A percentile compares a stretch with the other conserved stretches of the same genome.
phyloP scores from a whole-genome alignment of 768 basidiomycete genomes.

The Suillus variegatus region DNA sequence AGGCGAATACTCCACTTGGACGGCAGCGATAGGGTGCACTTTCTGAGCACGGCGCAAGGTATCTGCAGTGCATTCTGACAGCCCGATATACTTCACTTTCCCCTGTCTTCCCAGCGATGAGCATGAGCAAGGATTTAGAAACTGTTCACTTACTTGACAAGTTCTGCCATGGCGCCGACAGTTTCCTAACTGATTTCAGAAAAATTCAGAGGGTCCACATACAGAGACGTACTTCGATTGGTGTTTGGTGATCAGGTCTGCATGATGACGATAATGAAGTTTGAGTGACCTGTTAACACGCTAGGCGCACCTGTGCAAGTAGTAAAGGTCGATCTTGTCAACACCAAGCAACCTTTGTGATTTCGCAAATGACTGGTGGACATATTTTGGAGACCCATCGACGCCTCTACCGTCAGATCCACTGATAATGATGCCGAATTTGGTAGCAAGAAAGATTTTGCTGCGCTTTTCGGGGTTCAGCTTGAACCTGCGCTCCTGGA shows the following conservation, averaged over 20 bases:
- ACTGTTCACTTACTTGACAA: constrained; percentile 44
- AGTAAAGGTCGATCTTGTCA: constrained; percentile 46
- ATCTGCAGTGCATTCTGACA: constrained; percentile 49
- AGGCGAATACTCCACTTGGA: constrained; percentile 55
- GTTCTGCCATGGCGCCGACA: constrained; percentile 50
- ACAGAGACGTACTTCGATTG: constrained; percentile 44
- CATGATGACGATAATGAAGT: neutral
- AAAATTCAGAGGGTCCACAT: neutral
- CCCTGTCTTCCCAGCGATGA: constrained; percentile 40
- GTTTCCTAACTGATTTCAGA: constrained; percentile 30
- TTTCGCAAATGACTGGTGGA: constrained; percentile 36
- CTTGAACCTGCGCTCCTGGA: constrained; percentile 39
- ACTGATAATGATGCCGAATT: constrained; percentile 44
- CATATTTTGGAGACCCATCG: constrained; percentile 43
- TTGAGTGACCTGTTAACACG: no score
- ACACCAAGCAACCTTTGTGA: constrained; percentile 46
- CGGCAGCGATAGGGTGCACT: constrained; percentile 49
- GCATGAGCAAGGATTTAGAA: constrained; percentile 8
- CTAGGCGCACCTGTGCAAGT: constrained; percentile 39
- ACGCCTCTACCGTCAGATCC: constrained; percentile 21
- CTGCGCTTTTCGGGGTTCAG: constrained; percentile 42
- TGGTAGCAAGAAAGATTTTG: constrained; percentile 64
- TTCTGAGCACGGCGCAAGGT: constrained; percentile 52
- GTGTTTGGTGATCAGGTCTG: constrained; percentile 42
- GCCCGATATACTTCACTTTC: constrained; percentile 50